A percentile compares a stretch with the other conserved stretches of the same genome.
These are phyloP conservation scores for Hibiscus syriacus DNA, from an alignment of 345 rosid species.

Conservation along the genomic window DNA sequence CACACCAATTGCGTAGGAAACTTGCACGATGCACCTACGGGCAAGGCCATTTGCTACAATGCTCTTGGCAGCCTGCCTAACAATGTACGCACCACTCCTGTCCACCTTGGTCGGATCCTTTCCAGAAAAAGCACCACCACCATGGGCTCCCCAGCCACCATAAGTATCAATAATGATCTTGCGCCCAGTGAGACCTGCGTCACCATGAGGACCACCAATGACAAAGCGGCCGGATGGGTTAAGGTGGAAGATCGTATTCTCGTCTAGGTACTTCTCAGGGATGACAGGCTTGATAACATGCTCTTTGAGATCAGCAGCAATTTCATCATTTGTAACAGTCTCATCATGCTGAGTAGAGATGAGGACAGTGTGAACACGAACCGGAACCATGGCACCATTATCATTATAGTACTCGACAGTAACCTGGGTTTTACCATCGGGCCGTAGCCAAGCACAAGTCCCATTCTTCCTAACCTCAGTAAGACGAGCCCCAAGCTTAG, in stretches of 20 bases:
- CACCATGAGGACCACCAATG: conserved; percentile 76
- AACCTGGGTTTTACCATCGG: conserved; percentile 79
- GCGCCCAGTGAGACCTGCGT: conserved; percentile 68
- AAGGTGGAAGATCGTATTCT: conserved; percentile 81
- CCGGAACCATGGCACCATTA: conserved; percentile 70
- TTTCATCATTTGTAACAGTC: conserved; percentile 71
- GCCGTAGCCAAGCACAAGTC: conserved; percentile 64
- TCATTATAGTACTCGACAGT: conserved; percentile 71
- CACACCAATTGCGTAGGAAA: conserved; percentile 66
- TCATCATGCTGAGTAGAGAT: conserved; percentile 75
- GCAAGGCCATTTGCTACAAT: conserved; percentile 63
- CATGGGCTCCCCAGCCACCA: conserved; percentile 80
- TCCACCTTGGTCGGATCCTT: conserved; percentile 81
- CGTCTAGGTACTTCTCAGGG: conserved; percentile 73
- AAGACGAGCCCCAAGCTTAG: conserved; percentile 67
- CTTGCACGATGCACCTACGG: conserved; percentile 63
- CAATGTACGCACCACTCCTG: conserved; percentile 73
- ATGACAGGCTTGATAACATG: conserved; percentile 69
- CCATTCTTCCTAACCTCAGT: conserved; percentile 80
- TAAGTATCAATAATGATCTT: conserved; percentile 74
- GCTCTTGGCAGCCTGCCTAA: conserved; percentile 84
- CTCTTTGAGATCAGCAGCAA: conserved; percentile 76
- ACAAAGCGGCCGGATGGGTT: conserved; percentile 84
- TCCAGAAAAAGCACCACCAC: conserved; percentile 78
- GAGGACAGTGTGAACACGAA: conserved; percentile 70